Evolutionary conservation across 495 filamentous ascomycete species (phyloP), one percentile per base, ranked within the genome.

Genomic region (Rhizodiscina lignyota): DNA sequence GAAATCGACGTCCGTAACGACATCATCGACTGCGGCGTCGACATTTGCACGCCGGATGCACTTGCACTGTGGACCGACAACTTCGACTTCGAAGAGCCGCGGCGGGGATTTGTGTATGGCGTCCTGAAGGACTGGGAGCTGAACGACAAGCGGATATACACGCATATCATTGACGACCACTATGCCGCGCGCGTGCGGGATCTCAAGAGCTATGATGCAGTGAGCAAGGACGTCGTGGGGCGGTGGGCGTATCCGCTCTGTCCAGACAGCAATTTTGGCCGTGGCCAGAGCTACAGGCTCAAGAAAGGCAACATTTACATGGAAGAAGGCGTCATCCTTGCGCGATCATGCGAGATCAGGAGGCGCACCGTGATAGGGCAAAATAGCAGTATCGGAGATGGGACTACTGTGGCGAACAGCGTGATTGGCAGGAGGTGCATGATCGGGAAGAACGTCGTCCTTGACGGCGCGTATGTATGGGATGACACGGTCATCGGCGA

Each of bases 11-110:
- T 93, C 19, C 77, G 87, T 3, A 67, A 77, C 31, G 89, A 99
- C 47, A 60, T 99, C 34, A 79, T 94, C 36, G 91, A 99, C 58
- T 89, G 83, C 48, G 81, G 77, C 36, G 87, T 99, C 51, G 89
- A 99, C 50, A 96, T 99, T 42, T 99, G 91, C 55, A 94, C 91
- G 0, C 84, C 86, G 0, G 89, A 96, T 46, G 83, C 94, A 15
- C 65, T 96, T 30, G 84, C 85, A 20, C 59, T 94, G 39, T 99
- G 89, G 83, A 85, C 83, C 4, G 89, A 99, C 51, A 91, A 83
- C 51, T 99, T 99, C 54, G 89, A 99, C 57, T 94, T 89, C 58
- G 79, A 93, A 49, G 63, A 79, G 3, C 80, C 89, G 5, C 72
- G 89, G 36, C 76, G 75, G 43, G 83, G 92, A 47, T 96, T 92